Percentiles rank a stretch among this genome's conserved stretches.
Conservation (phyloP, 352 stramenopile genomes). For the Pythium folliculosum region DNA sequence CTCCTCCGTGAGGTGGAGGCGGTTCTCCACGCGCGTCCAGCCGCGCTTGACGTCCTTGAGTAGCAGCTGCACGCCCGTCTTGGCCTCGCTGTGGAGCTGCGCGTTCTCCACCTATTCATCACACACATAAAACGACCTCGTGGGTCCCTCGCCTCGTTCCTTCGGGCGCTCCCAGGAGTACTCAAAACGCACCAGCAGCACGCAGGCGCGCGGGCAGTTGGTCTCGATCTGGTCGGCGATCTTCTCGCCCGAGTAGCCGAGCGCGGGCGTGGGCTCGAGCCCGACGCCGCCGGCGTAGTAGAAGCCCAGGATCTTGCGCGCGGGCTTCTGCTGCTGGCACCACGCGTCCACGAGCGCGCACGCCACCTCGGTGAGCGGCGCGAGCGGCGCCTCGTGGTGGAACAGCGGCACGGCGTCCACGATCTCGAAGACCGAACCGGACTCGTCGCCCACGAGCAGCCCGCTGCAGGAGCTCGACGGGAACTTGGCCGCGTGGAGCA, state of each 20-base stretch:
- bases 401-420: constrained; percentile 76
- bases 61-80: constrained; percentile 62
- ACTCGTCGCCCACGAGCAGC: constrained; percentile 58
- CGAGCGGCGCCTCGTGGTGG: constrained; percentile 70
- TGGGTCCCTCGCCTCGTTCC: not conserved
- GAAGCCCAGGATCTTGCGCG: constrained; percentile 62
- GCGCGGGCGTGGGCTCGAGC: constrained; percentile 35
- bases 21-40: constrained; percentile 70
- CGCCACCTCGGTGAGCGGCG: constrained; percentile 64
- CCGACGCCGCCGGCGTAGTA: constrained; percentile 52
- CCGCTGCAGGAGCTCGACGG: constrained; percentile 48
- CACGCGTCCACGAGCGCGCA: constrained; percentile 71
- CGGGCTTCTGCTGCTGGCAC: constrained; percentile 35
- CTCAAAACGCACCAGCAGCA: constrained; percentile 65
- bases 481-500: constrained; percentile 70
- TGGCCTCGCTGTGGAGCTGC: constrained; percentile 56
- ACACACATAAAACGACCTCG: not conserved
- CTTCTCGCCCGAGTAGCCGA: constrained; percentile 63
- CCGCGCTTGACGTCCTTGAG: constrained; percentile 83
- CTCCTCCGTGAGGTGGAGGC: constrained; percentile 47
- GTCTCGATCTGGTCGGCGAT: constrained; percentile 66
- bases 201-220: constrained; percentile 70
- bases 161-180: too few relatives aligned
- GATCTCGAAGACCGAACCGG: constrained; percentile 48
- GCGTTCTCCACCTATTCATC: constrained; percentile 42